These are phyloP conservation scores for Suillus bovinus DNA, from an alignment of 768 basidiomycete species.

Conservation along the genomic window DNA sequence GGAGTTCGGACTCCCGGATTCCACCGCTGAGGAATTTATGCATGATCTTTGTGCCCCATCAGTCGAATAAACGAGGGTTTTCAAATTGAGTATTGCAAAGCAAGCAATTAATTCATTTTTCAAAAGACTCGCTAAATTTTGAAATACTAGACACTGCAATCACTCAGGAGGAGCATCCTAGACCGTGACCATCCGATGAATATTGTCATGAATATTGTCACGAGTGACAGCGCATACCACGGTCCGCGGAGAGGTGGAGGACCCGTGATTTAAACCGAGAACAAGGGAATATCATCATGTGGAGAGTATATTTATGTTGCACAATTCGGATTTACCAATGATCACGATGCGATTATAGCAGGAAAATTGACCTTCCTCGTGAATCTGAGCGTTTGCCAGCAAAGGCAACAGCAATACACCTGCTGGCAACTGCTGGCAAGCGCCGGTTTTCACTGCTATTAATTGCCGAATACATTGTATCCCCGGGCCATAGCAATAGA, in stretches of 20 bases:
- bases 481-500: background rate
- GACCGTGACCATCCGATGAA: background rate
- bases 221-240: background rate
- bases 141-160: background rate
- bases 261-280: background rate
- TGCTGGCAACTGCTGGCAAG: background rate
- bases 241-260: background rate
- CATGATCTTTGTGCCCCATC: background rate
- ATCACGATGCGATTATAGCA: background rate
- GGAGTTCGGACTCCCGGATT: background rate
- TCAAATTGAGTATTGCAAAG: background rate
- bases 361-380: background rate
- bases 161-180: background rate
- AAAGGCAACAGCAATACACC: background rate
- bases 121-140: background rate
- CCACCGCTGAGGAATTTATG: background rate
- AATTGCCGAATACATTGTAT: background rate
- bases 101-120: background rate
- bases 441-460: background rate
- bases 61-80: background rate
- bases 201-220: background rate
- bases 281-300: conserved; percentile 22
- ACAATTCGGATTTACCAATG: background rate
- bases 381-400: background rate
- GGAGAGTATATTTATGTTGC: background rate